Evolutionary conservation across 148 eudicot species (phyloP).

Genomic region (Silene conica): DNA sequence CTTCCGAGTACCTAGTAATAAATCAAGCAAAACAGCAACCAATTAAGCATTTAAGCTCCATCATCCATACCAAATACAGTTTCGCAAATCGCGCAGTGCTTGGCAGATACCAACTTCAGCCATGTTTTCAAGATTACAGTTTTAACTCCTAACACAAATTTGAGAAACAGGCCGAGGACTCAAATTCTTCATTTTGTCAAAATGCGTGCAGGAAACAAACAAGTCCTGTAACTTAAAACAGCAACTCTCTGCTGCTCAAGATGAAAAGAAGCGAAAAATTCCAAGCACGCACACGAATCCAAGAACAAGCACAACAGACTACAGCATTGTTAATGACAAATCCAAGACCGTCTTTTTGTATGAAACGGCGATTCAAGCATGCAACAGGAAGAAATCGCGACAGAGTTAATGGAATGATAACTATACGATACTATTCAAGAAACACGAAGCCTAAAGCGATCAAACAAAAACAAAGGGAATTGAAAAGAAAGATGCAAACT

Average conservation of each 20-base stretch:
- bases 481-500: too few relatives aligned
- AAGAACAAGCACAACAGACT: background rate
- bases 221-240: background rate
- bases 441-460: too few relatives aligned
- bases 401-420: background rate
- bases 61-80: background rate
- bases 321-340: background rate
- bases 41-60: background rate
- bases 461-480: too few relatives aligned
- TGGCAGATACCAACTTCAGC: background rate
- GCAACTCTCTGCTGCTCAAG: background rate
- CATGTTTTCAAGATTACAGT: background rate
- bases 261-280: background rate
- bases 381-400: background rate
- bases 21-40: background rate
- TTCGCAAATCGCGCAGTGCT: too few relatives aligned
- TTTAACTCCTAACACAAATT: background rate
- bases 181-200: background rate
- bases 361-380: background rate
- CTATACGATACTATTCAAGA: background rate
- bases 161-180: background rate
- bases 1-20: slow-evolving; percentile 44
- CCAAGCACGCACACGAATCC: background rate
- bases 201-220: background rate
- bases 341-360: too few relatives aligned